Percentiles rank a stretch among this genome's conserved stretches.
These are phyloP conservation scores for Picochlorum sp. DNA, from an alignment of 139 green algal genomes.

Conservation along the genomic window DNA sequence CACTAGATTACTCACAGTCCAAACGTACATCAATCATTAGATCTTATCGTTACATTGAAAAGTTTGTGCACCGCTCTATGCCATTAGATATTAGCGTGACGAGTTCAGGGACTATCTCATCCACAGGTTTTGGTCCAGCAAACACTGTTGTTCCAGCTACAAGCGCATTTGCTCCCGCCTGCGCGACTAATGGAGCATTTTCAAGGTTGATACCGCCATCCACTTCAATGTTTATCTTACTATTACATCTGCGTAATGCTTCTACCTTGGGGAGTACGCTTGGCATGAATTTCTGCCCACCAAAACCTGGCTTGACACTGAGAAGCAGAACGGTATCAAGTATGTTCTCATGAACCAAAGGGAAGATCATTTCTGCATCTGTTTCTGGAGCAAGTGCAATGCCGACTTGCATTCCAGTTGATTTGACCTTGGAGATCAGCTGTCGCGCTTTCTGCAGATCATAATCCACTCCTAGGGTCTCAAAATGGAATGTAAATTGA, in stretches of 20 bases:
- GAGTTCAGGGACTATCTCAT: constrained; percentile 22
- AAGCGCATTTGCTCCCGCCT: constrained; percentile 75
- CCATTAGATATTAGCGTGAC: constrained; percentile 14
- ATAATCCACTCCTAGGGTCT: constrained; percentile 39
- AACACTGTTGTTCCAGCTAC: constrained; percentile 80
- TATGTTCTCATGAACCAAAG: constrained; percentile 24
- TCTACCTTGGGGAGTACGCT: constrained; percentile 56
- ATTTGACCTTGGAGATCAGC: constrained; percentile 25
- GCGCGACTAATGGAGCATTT: constrained; percentile 54
- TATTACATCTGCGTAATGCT: constrained; percentile 37
- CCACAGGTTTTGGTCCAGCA: constrained; percentile 26
- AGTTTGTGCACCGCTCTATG: neutral
- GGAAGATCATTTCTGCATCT: constrained; percentile 42
- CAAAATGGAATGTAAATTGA: constrained; percentile 91
- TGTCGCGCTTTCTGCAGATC: constrained; percentile 12
- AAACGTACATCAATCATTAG: constrained; percentile 39
- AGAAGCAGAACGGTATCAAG: constrained; percentile 65
- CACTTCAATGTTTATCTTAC: constrained; percentile 66
- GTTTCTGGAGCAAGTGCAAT: constrained; percentile 71
- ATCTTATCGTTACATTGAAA: neutral
- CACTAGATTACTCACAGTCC: constrained; percentile 33
- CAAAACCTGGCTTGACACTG: constrained; percentile 81
- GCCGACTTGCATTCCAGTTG: constrained; percentile 65
- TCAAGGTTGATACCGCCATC: constrained; percentile 69
- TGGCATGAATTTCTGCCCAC: constrained; percentile 71